Percentiles rank a stretch among this genome's conserved stretches.
Evolutionary conservation across 495 filamentous ascomycete species (phyloP).

Genomic region (Aspergillus mulundensis): DNA sequence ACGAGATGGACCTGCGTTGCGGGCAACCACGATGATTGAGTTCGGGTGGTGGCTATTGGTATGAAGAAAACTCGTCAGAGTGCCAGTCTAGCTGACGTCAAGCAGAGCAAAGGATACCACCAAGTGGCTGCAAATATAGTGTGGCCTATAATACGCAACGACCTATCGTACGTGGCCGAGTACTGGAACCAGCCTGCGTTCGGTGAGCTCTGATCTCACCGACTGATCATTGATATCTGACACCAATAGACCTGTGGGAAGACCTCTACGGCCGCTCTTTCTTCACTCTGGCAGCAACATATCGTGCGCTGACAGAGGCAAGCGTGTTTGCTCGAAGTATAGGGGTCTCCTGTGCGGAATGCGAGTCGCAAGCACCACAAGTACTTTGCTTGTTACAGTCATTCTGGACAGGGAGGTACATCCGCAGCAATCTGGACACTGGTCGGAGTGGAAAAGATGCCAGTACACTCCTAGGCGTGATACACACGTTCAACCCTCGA

Average conservation of each 20-base stretch:
- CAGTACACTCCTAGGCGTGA: constrained; percentile 58
- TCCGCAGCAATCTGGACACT: constrained; percentile 51
- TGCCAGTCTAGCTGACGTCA: constrained; percentile 13
- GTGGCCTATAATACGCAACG: constrained; percentile 63
- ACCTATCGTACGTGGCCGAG: constrained; percentile 64
- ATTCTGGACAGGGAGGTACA: constrained; percentile 62
- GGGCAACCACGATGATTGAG: constrained; percentile 56
- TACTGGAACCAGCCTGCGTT: constrained; percentile 66
- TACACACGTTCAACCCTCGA: constrained; percentile 60
- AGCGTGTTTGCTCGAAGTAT: constrained; percentile 47
- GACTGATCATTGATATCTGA: background rate
- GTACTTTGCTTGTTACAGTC: constrained; percentile 57
- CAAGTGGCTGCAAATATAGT: constrained; percentile 32
- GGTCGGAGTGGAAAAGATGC: constrained; percentile 57
- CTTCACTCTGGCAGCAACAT: constrained; percentile 54
- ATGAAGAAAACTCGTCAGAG: constrained; percentile 9
- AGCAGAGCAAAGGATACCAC: constrained; percentile 28
- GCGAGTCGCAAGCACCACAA: constrained; percentile 54
- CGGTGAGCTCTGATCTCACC: background rate
- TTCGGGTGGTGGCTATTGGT: constrained; percentile 36
- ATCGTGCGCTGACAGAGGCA: constrained; percentile 59
- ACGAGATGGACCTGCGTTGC: constrained; percentile 64
- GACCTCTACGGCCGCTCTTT: constrained; percentile 60
- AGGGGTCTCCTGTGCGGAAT: constrained; percentile 39
- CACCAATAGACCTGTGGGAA: constrained; percentile 60